phyloP scores from a whole-genome alignment of 73 alveolate species.

The Halteria grandinella region DNA sequence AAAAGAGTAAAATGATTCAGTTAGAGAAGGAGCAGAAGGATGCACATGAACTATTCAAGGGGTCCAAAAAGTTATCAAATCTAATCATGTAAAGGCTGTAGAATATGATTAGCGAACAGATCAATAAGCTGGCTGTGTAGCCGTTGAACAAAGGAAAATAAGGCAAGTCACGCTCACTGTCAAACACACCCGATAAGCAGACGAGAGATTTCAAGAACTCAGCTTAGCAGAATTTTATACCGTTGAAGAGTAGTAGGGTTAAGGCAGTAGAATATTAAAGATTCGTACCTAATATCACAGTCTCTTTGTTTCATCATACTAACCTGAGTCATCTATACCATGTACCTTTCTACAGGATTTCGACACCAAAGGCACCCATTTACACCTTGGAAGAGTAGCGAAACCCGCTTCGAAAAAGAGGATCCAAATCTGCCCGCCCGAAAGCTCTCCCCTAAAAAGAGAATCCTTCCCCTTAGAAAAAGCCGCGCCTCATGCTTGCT shows the following conservation, averaged over 20 bases:
- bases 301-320: constrained; percentile 43
- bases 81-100: neutral
- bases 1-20: too few relatives aligned
- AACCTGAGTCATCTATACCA: constrained; percentile 40
- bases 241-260: too few relatives aligned
- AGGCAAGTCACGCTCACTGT: too few relatives aligned
- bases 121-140: too few relatives aligned
- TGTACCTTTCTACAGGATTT: constrained; percentile 17
- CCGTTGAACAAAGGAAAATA: neutral
- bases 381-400: constrained; percentile 31
- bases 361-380: constrained; percentile 56
- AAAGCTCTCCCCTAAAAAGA: too few relatives aligned
- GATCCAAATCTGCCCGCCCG: too few relatives aligned
- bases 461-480: too few relatives aligned
- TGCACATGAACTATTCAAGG: neutral
- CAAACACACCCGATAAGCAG: too few relatives aligned
- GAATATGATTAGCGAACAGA: neutral
- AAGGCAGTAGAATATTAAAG: too few relatives aligned
- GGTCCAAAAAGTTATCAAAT: neutral
- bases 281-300: constrained; percentile 19
- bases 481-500: too few relatives aligned
- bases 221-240: neutral
- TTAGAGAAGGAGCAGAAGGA: neutral
- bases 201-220: neutral
- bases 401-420: too few relatives aligned